Base-by-base conservation (phyloP, 192 early-diverging fungal species). In the Linnemannia zychae region DNA sequence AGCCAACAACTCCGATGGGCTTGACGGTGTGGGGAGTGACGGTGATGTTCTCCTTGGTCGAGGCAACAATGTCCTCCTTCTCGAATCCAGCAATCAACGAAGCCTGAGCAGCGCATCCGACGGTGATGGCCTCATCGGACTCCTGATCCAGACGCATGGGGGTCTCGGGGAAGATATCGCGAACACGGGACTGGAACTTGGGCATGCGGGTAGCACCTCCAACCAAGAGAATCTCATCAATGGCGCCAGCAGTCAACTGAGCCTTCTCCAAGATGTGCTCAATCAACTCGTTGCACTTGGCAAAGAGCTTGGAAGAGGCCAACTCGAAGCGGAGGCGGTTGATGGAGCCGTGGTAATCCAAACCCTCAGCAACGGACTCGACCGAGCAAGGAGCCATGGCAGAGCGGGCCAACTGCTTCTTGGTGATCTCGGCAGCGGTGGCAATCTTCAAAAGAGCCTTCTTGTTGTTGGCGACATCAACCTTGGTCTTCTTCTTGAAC, bases 291-390 rank as follows among this genome's bases (percentile, higher is more conserved):
- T 92, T 89, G 82, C 93, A 94, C 48, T 92, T 92, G 49, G 71
- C 84, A 83, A 96, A 96, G n/a, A 97, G 84, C 76, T 93, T 94
- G 84, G 90, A 91, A 46, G 95, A 90, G 88, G 97, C 88, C 78
- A 97, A 94, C 81, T 99, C 97, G 84, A 99, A 99, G 36, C 97
- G 92, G 69, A 94, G 93, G 76, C 97, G 93, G 85, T 93, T 94
- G 80, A 99, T 91, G 46, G 90, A 91, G 22, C 91, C 91, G 89
- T 97, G 94, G 86, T 94, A 96, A 89, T 99, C 98, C 74, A 97
- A 79, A 71, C 98, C 98, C 24, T 98, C 97, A 70, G 93, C 94
- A 71, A 99, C 90, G 46, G 95, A 95, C 88, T 99, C 98, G 50
- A 99, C 96, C 9, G 94, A 94, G 89, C 98, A 99, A 60, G 97